A percentile compares a stretch with the other conserved stretches of the same genome.
Evolutionary conservation across 2,329 filamentous ascomycete genomes (phyloP).

Genomic region (Nemania bipapillata): DNA sequence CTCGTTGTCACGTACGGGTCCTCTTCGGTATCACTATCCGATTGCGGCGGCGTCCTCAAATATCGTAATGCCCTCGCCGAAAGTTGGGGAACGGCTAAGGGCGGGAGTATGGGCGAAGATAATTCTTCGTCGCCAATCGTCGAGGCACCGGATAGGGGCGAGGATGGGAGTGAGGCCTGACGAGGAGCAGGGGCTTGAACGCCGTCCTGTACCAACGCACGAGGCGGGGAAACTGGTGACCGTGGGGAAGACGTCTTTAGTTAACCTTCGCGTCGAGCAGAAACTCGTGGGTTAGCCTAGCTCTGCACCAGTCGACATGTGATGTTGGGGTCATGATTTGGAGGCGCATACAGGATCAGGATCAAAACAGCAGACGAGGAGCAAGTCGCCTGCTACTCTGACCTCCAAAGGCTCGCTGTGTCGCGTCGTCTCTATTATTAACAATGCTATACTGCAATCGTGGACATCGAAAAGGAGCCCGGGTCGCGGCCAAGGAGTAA

Average conservation of each 20-base stretch:
- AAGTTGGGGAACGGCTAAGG: conserved; percentile 68
- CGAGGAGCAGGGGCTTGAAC: conserved; percentile 54
- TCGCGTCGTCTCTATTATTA: conserved; percentile 30
- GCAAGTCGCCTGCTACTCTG: conserved; percentile 42
- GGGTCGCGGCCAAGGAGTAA: conserved; percentile 12
- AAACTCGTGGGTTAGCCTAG: conserved; percentile 39
- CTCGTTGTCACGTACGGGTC: conserved; percentile 74
- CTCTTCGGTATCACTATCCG: conserved; percentile 52
- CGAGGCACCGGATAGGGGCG: conserved; percentile 70
- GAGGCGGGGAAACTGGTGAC: conserved; percentile 62
- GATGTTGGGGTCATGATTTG: conserved; percentile 16
- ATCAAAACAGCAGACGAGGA: conserved; percentile 45
- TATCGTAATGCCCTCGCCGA: conserved; percentile 66
- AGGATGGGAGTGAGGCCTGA: conserved; percentile 61
- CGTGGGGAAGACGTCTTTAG: conserved; percentile 68
- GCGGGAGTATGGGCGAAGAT: conserved; percentile 68
- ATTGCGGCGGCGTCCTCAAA: conserved; percentile 61
- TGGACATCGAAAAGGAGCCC: conserved; percentile 6
- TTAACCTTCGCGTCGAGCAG: conserved; percentile 49
- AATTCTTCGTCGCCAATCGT: conserved; percentile 66
- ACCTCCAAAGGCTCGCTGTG: conserved; percentile 33
- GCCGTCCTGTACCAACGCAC: conserved; percentile 71
- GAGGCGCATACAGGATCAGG: conserved; percentile 37
- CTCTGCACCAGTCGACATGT: conserved; percentile 20
- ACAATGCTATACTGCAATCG: conserved; percentile 13